phyloP scores from a whole-genome alignment of 805 yeast genomes.

The Candida coquimbonensis region DNA sequence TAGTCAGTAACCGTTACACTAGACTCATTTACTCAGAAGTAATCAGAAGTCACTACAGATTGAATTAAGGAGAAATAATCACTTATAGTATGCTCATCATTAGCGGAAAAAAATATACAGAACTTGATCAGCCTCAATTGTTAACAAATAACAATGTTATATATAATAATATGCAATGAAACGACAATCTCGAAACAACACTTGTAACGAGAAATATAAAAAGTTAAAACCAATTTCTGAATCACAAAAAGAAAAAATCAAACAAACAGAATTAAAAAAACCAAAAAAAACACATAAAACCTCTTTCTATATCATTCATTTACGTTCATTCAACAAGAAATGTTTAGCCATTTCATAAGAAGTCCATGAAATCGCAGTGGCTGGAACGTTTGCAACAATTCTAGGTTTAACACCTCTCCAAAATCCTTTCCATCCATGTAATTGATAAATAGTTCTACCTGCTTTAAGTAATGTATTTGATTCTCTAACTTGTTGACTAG shows the following conservation, averaged over 20 bases:
- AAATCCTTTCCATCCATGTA: slow-evolving; percentile 63
- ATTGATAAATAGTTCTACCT: slow-evolving; percentile 53
- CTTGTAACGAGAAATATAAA: not conserved
- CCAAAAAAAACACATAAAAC: not conserved
- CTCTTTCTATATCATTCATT: no score
- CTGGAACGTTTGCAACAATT: slow-evolving; percentile 86
- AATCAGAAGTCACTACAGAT: no score
- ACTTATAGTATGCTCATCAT: no score
- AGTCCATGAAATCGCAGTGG: slow-evolving; percentile 97
- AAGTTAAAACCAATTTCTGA: not conserved
- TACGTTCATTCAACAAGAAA: slow-evolving; percentile 21
- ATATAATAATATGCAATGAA: not conserved
- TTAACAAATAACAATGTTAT: not conserved
- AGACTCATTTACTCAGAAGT: no score
- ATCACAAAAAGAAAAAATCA: no score
- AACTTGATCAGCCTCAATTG: no score
- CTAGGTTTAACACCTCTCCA: slow-evolving; percentile 84
- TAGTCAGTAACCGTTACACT: not conserved
- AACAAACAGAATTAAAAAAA: no score
- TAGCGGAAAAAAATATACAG: not conserved
- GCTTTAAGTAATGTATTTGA: slow-evolving; percentile 69
- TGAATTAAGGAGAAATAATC: no score
- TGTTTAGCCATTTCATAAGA: slow-evolving; percentile 93
- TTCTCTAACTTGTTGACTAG: slow-evolving; percentile 39
- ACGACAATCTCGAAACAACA: no score